Conservation (phyloP, 2,329 filamentous ascomycete species). For the Ascochyta fabae region DNA sequence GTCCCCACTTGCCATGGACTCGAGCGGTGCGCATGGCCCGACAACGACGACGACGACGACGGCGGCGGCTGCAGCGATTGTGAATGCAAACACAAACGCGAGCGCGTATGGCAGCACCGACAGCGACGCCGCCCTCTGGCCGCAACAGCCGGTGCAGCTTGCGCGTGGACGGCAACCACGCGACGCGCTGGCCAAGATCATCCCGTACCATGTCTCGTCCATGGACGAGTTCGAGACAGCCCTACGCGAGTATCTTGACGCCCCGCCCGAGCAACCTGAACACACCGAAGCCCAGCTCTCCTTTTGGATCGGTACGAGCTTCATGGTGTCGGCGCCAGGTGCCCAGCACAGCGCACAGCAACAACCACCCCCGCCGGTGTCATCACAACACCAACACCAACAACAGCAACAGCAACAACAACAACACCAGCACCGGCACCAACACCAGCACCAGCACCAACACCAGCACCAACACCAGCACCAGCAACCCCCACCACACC, state of each 20-base stretch:
- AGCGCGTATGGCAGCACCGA: slow-evolving; percentile 7
- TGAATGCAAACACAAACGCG: not conserved
- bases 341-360: slow-evolving; percentile 7
- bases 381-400: not conserved
- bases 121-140: slow-evolving; percentile 25
- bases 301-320: slow-evolving; percentile 48
- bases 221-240: slow-evolving; percentile 47
- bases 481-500: not conserved
- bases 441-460: not conserved
- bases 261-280: slow-evolving; percentile 44
- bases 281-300: slow-evolving; percentile 49
- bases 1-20: slow-evolving; percentile 34
- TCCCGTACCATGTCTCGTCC: slow-evolving; percentile 39
- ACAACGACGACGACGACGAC: not conserved
- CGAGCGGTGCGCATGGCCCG: slow-evolving; percentile 22
- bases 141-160: slow-evolving; percentile 34
- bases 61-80: too few species aligned
- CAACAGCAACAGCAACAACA: too few species aligned
- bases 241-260: slow-evolving; percentile 44
- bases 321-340: slow-evolving; percentile 36
- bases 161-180: slow-evolving; percentile 48
- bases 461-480: slow-evolving; percentile 6
- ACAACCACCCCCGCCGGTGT: not conserved
- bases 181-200: slow-evolving; percentile 44
- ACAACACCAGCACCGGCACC: slow-evolving; percentile 10